A percentile compares a stretch with the other conserved stretches of the same genome.
Conservation (phyloP, 2,329 filamentous ascomycete genomes). For the Colletotrichum abscissum region DNA sequence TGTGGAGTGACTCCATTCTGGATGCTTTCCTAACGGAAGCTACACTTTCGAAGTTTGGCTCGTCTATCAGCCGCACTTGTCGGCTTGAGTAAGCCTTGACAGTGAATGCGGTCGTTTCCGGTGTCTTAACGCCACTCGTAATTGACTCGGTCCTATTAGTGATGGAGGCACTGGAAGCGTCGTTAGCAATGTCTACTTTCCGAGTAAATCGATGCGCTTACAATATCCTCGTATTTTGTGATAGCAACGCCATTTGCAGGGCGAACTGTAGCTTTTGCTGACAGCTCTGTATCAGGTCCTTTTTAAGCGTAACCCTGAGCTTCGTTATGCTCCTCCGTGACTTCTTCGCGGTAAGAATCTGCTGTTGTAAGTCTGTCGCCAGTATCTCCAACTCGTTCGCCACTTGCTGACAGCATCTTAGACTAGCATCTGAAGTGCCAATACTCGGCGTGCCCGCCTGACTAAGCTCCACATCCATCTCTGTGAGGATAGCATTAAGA, state of each 20-base stretch:
- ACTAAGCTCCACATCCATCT: not conserved
- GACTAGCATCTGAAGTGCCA: not conserved
- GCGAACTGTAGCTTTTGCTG: constrained; percentile 15
- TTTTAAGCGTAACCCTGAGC: constrained; percentile 20
- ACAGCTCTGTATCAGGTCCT: not conserved
- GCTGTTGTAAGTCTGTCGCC: not conserved
- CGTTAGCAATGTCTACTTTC: not conserved
- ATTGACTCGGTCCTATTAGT: too few species aligned
- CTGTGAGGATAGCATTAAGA: not conserved
- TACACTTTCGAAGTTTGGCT: not conserved
- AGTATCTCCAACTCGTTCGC: not conserved
- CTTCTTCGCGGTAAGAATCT: not conserved
- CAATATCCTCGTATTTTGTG: constrained; percentile 2
- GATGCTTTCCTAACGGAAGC: not conserved
- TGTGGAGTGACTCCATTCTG: not conserved
- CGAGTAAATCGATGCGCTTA: not conserved
- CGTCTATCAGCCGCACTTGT: not conserved
- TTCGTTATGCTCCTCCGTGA: constrained; percentile 12
- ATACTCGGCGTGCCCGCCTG: not conserved
- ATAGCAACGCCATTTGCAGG: not conserved
- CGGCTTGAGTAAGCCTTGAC: not conserved
- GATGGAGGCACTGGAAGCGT: not conserved
- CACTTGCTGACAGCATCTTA: constrained; percentile 2
- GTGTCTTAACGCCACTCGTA: rapidly evolving
- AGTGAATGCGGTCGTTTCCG: not conserved